These are phyloP conservation scores for Trametes versicolor DNA, from an alignment of 1,284 basidiomycete species.

Conservation along the genomic window DNA sequence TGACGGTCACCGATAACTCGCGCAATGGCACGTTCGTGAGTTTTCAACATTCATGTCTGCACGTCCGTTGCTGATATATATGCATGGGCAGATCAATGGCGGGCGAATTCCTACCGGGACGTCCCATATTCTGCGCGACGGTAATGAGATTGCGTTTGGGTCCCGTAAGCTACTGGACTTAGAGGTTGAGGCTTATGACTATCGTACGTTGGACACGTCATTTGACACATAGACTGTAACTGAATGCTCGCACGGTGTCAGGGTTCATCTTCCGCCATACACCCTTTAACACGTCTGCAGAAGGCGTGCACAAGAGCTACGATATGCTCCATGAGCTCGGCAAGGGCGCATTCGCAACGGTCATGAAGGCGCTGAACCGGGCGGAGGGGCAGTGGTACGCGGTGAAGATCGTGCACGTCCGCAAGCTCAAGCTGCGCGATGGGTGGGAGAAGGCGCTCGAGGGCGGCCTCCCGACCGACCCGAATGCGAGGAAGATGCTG, in stretches of 20 bases:
- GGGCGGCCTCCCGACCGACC: constrained; percentile 6
- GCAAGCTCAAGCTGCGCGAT: constrained; percentile 45
- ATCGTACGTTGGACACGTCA: too few relatives aligned
- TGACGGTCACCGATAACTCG: constrained; percentile 77
- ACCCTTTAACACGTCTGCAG: constrained; percentile 54
- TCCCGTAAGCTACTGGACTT: constrained; percentile 49
- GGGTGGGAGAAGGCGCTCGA: constrained; percentile 10
- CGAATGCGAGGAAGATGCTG: constrained; percentile 1
- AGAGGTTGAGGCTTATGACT: constrained; percentile 61
- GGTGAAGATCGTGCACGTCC: constrained; percentile 75
- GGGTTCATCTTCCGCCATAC: constrained; percentile 62
- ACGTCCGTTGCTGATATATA: background rate
- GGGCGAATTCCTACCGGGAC: constrained; percentile 64
- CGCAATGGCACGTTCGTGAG: constrained; percentile 88
- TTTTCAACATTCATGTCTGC: constrained; percentile 18
- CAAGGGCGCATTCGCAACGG: constrained; percentile 82
- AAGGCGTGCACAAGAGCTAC: constrained; percentile 68
- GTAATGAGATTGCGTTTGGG: constrained; percentile 85
- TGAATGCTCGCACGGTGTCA: constrained; percentile 27
- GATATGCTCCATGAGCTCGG: constrained; percentile 76
- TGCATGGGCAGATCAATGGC: constrained; percentile 72
- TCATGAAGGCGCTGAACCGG: constrained; percentile 72
- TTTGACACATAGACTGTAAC: background rate
- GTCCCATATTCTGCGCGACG: constrained; percentile 73
- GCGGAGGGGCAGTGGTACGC: constrained; percentile 70